Evolutionary conservation across 176 grass and related monocot species (phyloP).

Genomic region (Carex myosuroides): DNA sequence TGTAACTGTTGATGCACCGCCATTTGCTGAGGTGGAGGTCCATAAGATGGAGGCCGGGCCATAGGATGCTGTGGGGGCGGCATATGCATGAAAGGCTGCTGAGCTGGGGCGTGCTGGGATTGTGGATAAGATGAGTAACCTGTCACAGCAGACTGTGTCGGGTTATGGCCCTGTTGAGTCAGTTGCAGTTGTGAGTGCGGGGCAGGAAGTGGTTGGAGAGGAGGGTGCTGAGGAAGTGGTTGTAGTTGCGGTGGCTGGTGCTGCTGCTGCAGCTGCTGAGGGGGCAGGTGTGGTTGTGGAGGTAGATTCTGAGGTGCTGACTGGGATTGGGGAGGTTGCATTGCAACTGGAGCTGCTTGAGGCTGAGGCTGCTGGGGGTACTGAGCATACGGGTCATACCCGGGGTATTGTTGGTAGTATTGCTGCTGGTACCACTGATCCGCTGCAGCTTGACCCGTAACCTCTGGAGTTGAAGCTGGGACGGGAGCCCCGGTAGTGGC

Average conservation of each 20-base stretch:
- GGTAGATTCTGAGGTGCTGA: conserved; percentile 27
- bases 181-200: conserved; percentile 33
- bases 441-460: conserved; percentile 36
- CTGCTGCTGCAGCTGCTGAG: conserved; percentile 39
- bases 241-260: conserved; percentile 35
- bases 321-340: conserved; percentile 35
- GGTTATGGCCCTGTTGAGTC: conserved; percentile 26
- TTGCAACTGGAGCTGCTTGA: neutral
- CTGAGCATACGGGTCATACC: conserved; percentile 63
- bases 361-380: conserved; percentile 41
- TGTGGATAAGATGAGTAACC: conserved; percentile 47
- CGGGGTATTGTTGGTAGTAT: conserved; percentile 80
- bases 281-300: conserved; percentile 21
- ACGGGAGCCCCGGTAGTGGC: conserved; percentile 15
- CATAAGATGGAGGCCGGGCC: conserved; percentile 31
- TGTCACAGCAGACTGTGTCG: conserved; percentile 31
- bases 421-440: conserved; percentile 87
- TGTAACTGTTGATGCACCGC: conserved; percentile 31
- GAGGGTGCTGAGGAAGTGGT: conserved; percentile 26
- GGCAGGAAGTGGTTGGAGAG: conserved; percentile 36
- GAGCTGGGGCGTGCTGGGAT: conserved; percentile 20
- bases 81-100: conserved; percentile 22
- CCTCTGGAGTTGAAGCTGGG: conserved; percentile 23
- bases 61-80: conserved; percentile 26
- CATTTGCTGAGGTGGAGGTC: conserved; percentile 33